Percentiles rank a stretch among this genome's conserved stretches.
Evolutionary conservation across 1,139 yeast genomes (phyloP).

Genomic region (Lodderomyces margitis): DNA sequence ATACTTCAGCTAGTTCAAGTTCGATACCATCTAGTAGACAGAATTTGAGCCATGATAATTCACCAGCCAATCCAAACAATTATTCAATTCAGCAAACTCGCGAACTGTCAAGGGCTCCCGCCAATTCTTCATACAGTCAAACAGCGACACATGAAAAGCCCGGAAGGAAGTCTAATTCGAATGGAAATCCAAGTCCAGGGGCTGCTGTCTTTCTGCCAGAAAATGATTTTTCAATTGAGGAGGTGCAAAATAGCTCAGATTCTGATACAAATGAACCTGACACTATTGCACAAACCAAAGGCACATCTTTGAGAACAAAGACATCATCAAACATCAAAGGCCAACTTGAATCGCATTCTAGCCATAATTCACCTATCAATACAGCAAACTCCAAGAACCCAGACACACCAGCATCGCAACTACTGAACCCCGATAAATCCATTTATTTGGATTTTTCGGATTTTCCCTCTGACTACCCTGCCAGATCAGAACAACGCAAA

Average conservation of each 20-base stretch:
- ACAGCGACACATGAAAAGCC: background rate
- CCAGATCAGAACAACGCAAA: background rate
- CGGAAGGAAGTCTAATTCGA: background rate
- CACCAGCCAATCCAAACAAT: background rate
- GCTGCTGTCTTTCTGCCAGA: constrained; percentile 9
- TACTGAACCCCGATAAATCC: background rate
- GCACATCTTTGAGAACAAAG: constrained; percentile 14
- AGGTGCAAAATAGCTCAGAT: constrained; percentile 34
- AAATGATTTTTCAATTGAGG: constrained; percentile 40
- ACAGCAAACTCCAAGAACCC: background rate
- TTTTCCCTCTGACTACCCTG: background rate
- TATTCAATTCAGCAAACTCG: background rate
- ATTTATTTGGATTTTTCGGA: background rate
- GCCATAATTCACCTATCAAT: background rate
- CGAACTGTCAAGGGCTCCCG: constrained; percentile 1
- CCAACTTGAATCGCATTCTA: background rate
- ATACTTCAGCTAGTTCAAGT: background rate
- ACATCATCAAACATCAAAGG: background rate
- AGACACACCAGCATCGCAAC: constrained; percentile 4
- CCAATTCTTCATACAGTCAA: constrained; percentile 1
- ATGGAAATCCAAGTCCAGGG: constrained; percentile 2
- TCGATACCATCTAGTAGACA: background rate
- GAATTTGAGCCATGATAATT: no score
- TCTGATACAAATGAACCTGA: constrained; percentile 22
- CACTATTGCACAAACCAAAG: constrained; percentile 4